phyloP scores from a whole-genome alignment of 192 early-diverging fungal species.

The Borealophlyctis nickersoniae region DNA sequence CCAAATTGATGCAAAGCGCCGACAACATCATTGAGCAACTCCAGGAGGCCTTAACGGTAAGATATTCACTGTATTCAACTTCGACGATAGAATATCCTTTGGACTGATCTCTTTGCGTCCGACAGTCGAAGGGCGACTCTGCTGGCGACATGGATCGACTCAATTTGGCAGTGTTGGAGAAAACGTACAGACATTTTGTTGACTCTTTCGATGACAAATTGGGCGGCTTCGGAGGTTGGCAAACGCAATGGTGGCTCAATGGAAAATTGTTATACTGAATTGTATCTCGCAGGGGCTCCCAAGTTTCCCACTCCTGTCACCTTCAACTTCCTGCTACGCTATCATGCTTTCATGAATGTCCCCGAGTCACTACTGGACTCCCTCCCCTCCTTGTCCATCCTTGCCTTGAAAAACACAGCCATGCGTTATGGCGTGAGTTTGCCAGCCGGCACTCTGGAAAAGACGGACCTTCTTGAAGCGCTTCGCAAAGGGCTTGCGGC shows the following conservation, averaged over 20 bases:
- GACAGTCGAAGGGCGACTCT: not conserved
- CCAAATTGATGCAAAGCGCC: slow-evolving; percentile 32
- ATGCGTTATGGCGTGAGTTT: slow-evolving; percentile 15
- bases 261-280: too few relatives aligned
- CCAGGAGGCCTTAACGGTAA: not conserved
- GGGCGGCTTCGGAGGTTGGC: slow-evolving; percentile 52
- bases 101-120: not conserved
- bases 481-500: slow-evolving; percentile 17
- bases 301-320: slow-evolving; percentile 63
- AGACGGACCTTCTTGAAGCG: slow-evolving; percentile 4
- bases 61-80: not conserved
- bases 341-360: slow-evolving; percentile 27
- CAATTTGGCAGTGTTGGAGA: slow-evolving; percentile 21
- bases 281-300: slow-evolving; percentile 42
- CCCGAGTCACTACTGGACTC: not conserved
- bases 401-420: slow-evolving; percentile 16
- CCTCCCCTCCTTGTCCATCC: not conserved
- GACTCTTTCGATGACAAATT: slow-evolving; percentile 38
- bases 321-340: slow-evolving; percentile 53
- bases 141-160: slow-evolving; percentile 4
- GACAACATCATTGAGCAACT: slow-evolving; percentile 41
- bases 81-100: too few relatives aligned
- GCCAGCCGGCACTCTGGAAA: slow-evolving; percentile 12
- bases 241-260: too few relatives aligned
- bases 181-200: slow-evolving; percentile 37